Percentiles rank a stretch among this genome's conserved stretches.
phyloP scores from a whole-genome alignment of 192 early-diverging fungal species.

The Podila horticola region DNA sequence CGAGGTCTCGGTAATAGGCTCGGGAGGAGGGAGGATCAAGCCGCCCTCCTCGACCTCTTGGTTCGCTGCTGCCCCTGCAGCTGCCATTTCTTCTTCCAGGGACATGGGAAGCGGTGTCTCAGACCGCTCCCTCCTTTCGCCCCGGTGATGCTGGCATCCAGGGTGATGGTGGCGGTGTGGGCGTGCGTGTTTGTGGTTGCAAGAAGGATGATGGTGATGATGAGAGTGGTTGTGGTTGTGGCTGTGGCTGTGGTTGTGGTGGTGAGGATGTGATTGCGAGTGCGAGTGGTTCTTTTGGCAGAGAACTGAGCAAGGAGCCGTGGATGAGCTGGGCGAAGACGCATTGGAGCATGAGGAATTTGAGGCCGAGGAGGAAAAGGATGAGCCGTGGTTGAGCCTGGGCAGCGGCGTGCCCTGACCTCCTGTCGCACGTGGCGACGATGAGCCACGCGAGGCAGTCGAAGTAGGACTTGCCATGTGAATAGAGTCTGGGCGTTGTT shows the following conservation, averaged over 20 bases:
- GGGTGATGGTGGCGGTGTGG: slow-evolving; percentile 12
- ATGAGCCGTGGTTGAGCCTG: slow-evolving; percentile 24
- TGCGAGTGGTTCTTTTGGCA: slow-evolving; percentile 13
- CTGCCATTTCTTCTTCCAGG: neutral
- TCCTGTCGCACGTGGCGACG: slow-evolving; percentile 32
- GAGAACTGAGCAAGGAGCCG: slow-evolving; percentile 19
- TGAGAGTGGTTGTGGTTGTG: slow-evolving; percentile 6
- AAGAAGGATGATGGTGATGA: slow-evolving; percentile 35
- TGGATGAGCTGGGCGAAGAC: slow-evolving; percentile 34
- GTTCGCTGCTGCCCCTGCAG: neutral
- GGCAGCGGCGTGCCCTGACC: slow-evolving; percentile 12
- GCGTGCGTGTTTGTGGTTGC: neutral
- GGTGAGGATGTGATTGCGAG: slow-evolving; percentile 14
- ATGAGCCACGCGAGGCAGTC: slow-evolving; percentile 23
- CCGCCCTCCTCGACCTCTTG: neutral
- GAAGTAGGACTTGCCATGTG: slow-evolving; percentile 4
- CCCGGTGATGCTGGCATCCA: neutral
- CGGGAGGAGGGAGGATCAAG: slow-evolving; percentile 4
- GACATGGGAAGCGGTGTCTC: neutral
- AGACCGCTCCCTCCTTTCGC: neutral
- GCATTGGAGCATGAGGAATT: slow-evolving; percentile 33
- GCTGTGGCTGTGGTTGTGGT: slow-evolving; percentile 8
- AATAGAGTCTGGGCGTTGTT: neutral
- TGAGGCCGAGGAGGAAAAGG: slow-evolving; percentile 17
- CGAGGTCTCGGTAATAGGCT: neutral